Conservation (phyloP, 2,329 filamentous ascomycete species). For the Claviceps capensis region DNA sequence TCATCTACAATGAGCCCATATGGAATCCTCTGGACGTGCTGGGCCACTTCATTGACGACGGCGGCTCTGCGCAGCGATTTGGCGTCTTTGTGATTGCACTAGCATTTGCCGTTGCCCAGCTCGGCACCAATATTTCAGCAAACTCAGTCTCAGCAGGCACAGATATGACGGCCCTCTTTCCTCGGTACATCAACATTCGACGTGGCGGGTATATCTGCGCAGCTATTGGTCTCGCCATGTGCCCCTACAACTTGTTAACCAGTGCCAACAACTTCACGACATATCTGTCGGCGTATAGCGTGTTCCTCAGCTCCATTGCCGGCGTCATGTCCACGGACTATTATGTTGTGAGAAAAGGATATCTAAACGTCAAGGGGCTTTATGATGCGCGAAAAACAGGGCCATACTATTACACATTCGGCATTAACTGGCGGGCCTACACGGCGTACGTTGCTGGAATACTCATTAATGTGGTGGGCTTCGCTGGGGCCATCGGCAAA, state of each 20-base stretch:
- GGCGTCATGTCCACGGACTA: conserved; percentile 88
- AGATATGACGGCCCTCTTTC: conserved; percentile 67
- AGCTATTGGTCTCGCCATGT: conserved; percentile 67
- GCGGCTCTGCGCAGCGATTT: conserved; percentile 53
- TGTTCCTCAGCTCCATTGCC: conserved; percentile 86
- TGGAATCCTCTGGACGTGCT: conserved; percentile 63
- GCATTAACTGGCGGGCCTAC: conserved; percentile 75
- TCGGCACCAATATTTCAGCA: conserved; percentile 78
- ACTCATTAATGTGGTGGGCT: conserved; percentile 81
- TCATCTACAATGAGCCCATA: conserved; percentile 53
- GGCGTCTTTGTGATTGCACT: conserved; percentile 61
- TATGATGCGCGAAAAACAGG: conserved; percentile 56
- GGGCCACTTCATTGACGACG: conserved; percentile 53
- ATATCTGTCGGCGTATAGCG: conserved; percentile 81
- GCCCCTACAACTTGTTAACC: conserved; percentile 68
- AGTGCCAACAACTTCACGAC: conserved; percentile 74
- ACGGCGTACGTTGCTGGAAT: conserved; percentile 72
- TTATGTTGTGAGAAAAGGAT: conserved; percentile 72
- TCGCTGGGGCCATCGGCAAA: conserved; percentile 64
- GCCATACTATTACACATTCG: conserved; percentile 61
- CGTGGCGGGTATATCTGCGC: conserved; percentile 82
- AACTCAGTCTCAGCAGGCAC: conserved; percentile 77
- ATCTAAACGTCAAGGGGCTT: conserved; percentile 62
- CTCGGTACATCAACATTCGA: conserved; percentile 71
- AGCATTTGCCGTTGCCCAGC: conserved; percentile 64